Conservation (phyloP, 2,329 filamentous ascomycete species). For the Claviceps africana region DNA sequence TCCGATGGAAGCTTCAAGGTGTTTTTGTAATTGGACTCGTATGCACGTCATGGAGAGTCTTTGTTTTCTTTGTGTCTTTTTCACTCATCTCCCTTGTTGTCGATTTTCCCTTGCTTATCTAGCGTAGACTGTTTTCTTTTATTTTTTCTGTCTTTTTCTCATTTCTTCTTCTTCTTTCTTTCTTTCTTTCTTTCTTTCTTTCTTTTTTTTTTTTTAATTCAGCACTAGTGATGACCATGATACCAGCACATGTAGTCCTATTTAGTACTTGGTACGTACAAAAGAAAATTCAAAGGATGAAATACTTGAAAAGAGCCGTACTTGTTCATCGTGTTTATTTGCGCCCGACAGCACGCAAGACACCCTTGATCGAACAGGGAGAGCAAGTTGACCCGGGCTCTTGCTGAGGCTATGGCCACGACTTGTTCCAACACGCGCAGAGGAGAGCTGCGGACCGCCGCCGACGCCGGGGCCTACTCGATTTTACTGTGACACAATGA, state of each 20-base stretch:
- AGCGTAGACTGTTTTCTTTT: neutral
- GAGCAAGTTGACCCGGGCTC: too few relatives aligned
- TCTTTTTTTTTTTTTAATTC: neutral
- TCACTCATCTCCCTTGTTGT: too few relatives aligned
- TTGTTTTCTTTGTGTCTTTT: neutral
- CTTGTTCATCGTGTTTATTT: too few relatives aligned
- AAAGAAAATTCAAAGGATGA: neutral
- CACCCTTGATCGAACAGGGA: too few relatives aligned
- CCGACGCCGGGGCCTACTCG: too few relatives aligned
- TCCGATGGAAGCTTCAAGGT: constrained; percentile 15
- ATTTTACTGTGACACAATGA: too few relatives aligned
- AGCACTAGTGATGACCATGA: neutral
- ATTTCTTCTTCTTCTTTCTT: neutral
- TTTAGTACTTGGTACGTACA: neutral
- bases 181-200: neutral
- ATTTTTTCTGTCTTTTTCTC: neutral
- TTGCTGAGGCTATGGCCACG: too few relatives aligned
- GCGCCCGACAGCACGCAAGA: too few relatives aligned
- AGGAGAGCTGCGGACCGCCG: too few relatives aligned
- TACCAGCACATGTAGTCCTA: constrained; percentile 1
- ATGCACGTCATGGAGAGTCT: neutral
- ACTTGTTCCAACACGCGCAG: too few relatives aligned
- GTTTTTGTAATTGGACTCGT: constrained; percentile 10
- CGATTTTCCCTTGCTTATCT: neutral
- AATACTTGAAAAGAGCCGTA: neutral